Evolutionary conservation across 768 basidiomycete genomes (phyloP), one percentile per base, ranked within the genome.

Genomic region (Termitomyces sp.): DNA sequence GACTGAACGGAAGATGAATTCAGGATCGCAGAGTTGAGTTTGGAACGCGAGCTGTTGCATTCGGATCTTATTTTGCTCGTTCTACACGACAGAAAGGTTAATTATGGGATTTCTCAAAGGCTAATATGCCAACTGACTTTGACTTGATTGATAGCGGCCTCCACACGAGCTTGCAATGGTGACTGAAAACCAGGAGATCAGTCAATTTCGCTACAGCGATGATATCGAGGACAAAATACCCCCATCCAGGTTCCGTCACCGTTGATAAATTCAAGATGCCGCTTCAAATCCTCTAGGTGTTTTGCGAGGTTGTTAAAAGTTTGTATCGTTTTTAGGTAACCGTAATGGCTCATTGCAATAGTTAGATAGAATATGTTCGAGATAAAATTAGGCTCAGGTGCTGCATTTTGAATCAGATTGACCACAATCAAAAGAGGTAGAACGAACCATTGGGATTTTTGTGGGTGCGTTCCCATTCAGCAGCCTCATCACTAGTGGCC

Each of bases 351-450:
- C 77, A 88, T 89, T 0, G 93, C 87, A 48, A 91, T 80, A 8
- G 87, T 79, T 44, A 98, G 78, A 74, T 91, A 98, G 75, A 98
- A 98, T 19, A 97, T 84, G 44, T 98, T 87, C 6, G 96, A 93
- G 60, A 98, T 93, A 71, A 99, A 99, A 68, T 97, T 97, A 2
- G 90, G 85, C 5, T 85, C 67, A 3, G 82, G 67, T n/a, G 79
- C 85, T 84, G 64, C 64, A 51, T 28, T 33, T 44, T 30, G 28
- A 43, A 40, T 49, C 8, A 50, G 37, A 48, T 41, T 37, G 49
- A 6, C 4, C 9, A 37, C 54, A 19, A 14, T 17, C 37, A 42
- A 28, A 57, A 37, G 10, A 35, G 37, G 50, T 59, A 30, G 58
- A 21, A 57, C 64, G 14, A 44, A 84, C 86, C 81, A 50, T 69